These are phyloP conservation scores for Pulveroboletus sp. DNA, from an alignment of 768 basidiomycete species.

Conservation along the genomic window DNA sequence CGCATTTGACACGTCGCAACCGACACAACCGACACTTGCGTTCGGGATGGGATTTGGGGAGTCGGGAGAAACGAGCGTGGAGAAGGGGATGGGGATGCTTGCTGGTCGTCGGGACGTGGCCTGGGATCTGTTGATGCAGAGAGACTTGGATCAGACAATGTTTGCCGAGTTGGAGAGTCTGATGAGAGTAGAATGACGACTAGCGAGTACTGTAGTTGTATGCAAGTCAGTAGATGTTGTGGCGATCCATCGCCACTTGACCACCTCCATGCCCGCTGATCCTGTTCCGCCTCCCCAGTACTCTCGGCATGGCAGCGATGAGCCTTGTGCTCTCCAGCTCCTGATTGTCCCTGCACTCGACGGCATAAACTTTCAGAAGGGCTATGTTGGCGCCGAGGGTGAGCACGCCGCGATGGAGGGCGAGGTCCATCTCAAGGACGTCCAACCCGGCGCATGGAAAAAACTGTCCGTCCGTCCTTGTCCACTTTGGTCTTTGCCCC, in stretches of 20 bases:
- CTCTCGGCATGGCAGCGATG: constrained; percentile 45
- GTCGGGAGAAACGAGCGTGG: constrained; percentile 58
- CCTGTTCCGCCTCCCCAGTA: constrained; percentile 57
- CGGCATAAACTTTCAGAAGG: constrained; percentile 79
- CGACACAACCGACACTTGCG: constrained; percentile 56
- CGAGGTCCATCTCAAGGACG: constrained; percentile 81
- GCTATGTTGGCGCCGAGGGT: constrained; percentile 79
- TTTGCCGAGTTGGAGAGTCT: constrained; percentile 81
- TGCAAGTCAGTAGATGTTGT: no score
- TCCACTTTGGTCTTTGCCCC: constrained; percentile 11
- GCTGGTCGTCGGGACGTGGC: constrained; percentile 69
- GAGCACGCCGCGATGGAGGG: constrained; percentile 85
- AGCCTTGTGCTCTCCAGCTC: constrained; percentile 52
- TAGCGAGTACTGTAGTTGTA: no score
- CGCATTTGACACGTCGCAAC: constrained; percentile 64
- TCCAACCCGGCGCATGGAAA: constrained; percentile 53
- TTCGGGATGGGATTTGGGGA: constrained; percentile 90
- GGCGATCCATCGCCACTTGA: constrained; percentile 6
- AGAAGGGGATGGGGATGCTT: constrained; percentile 73
- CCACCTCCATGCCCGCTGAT: constrained; percentile 35
- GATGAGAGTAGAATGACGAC: constrained; percentile 57
- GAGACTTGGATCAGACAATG: constrained; percentile 71
- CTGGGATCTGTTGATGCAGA: constrained; percentile 69
- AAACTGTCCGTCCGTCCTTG: constrained; percentile 59
- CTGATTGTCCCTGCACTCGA: constrained; percentile 71